phyloP scores from a whole-genome alignment of 2,329 filamentous ascomycete species.

The Aspergillus sp. region DNA sequence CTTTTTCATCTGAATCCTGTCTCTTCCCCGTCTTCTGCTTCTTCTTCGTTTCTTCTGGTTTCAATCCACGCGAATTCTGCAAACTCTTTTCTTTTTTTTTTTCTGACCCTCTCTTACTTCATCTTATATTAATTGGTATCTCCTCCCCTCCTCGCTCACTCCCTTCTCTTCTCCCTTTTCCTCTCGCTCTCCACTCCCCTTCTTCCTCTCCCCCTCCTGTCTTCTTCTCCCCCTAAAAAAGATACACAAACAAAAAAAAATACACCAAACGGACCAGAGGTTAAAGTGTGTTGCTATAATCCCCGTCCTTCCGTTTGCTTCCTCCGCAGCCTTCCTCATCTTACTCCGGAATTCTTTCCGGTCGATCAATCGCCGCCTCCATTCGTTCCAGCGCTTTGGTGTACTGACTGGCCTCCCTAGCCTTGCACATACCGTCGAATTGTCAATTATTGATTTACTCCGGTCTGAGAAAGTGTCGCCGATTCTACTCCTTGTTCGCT shows the following conservation, averaged over 20 bases:
- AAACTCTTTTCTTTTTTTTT: conserved; percentile 1
- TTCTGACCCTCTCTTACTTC: conserved; percentile 1
- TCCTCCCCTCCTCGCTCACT: conserved; percentile 1
- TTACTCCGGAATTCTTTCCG: conserved; percentile 10
- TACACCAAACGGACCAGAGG: not conserved
- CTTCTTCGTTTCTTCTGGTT: not conserved
- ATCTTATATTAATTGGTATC: not conserved
- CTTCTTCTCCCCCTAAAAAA: not conserved
- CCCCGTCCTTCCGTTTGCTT: not conserved
- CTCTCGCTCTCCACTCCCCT: conserved; percentile 5
- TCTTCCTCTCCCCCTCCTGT: conserved; percentile 1
- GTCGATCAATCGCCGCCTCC: conserved; percentile 14
- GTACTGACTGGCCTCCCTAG: too few species aligned
- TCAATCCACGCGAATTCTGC: not conserved
- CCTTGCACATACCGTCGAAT: too few species aligned
- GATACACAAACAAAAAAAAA: too few species aligned
- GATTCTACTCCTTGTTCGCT: too few species aligned
- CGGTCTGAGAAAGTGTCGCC: too few species aligned
- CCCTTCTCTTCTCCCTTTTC: conserved; percentile 1
- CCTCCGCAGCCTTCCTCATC: conserved; percentile 6
- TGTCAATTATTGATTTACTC: too few species aligned
- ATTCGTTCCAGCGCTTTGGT: too few species aligned
- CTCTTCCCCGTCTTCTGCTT: not conserved
- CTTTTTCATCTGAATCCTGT: too few species aligned
- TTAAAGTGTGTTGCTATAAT: conserved; percentile 6